A percentile compares a stretch with the other conserved stretches of the same genome.
Conservation (phyloP, 2,329 filamentous ascomycete genomes). For the Fusarium cicatricum region DNA sequence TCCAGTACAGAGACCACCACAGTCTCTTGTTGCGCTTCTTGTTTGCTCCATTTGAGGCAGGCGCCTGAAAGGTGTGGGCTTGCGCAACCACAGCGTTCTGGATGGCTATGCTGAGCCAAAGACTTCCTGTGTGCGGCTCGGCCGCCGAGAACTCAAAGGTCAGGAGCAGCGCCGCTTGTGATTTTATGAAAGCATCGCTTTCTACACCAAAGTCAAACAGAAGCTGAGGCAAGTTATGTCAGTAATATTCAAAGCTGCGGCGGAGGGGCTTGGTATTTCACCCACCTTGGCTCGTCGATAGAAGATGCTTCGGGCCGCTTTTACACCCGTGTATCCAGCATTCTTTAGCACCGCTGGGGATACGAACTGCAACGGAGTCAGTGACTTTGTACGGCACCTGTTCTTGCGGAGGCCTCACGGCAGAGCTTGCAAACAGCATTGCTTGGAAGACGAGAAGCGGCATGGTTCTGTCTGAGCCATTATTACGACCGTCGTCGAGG, state of each 20-base stretch:
- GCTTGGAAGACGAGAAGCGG: conserved; percentile 14
- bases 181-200: conserved; percentile 19
- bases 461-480: not conserved
- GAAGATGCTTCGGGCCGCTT: conserved; percentile 27
- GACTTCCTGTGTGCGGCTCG: conserved; percentile 27
- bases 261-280: not conserved
- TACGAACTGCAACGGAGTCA: conserved; percentile 17
- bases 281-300: conserved; percentile 25
- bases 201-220: conserved; percentile 25
- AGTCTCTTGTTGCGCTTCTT: conserved; percentile 15
- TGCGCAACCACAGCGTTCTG: conserved; percentile 29
- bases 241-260: not conserved
- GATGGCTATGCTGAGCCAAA: conserved; percentile 25
- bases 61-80: conserved; percentile 22
- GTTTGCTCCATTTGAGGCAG: not conserved
- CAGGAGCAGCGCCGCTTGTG: conserved; percentile 23
- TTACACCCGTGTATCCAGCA: conserved; percentile 26
- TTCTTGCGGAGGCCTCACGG: not conserved
- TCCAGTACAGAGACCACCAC: conserved; percentile 24
- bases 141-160: conserved; percentile 29
- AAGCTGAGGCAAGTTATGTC: not conserved
- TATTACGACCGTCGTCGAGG: not conserved
- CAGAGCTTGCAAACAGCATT: conserved; percentile 31
- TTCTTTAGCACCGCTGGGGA: conserved; percentile 27
- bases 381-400: rapidly evolving